phyloP scores from a whole-genome alignment of 1,284 basidiomycete genomes.

The Lentinus polychrous region DNA sequence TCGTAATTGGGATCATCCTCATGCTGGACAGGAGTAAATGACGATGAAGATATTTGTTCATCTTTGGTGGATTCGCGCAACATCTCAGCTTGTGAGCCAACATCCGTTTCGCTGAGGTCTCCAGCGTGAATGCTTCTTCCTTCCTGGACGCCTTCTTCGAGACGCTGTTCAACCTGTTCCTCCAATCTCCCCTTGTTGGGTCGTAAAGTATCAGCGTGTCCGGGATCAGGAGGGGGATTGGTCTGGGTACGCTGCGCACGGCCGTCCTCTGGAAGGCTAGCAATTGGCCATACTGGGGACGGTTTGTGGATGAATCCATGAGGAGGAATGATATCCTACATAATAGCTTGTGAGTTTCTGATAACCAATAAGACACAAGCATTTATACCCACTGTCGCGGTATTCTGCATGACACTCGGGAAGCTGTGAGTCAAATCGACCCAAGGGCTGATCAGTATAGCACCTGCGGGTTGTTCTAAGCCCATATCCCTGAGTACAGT shows the following conservation, averaged over 20 bases:
- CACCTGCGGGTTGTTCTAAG: slow-evolving; percentile 70
- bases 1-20: slow-evolving; percentile 6
- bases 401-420: slow-evolving; percentile 73
- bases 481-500: slow-evolving; percentile 75
- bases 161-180: slow-evolving; percentile 17
- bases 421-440: slow-evolving; percentile 84
- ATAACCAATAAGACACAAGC: slow-evolving; percentile 24
- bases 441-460: slow-evolving; percentile 75
- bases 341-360: neutral
- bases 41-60: neutral
- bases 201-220: slow-evolving; percentile 42
- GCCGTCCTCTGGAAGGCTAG: slow-evolving; percentile 31
- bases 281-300: slow-evolving; percentile 49
- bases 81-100: slow-evolving; percentile 34
- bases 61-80: neutral
- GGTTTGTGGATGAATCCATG: slow-evolving; percentile 58
- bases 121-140: slow-evolving; percentile 14
- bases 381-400: slow-evolving; percentile 47
- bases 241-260: slow-evolving; percentile 32
- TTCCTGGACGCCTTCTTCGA: slow-evolving; percentile 12
- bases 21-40: neutral
- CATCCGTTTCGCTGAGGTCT: slow-evolving; percentile 17
- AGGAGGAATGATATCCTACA: slow-evolving; percentile 56
- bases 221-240: slow-evolving; percentile 41
- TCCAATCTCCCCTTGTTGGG: slow-evolving; percentile 26